These are phyloP conservation scores for Diaporthe aspalathi DNA, from an alignment of 2,329 filamentous ascomycete genomes.

Conservation along the genomic window DNA sequence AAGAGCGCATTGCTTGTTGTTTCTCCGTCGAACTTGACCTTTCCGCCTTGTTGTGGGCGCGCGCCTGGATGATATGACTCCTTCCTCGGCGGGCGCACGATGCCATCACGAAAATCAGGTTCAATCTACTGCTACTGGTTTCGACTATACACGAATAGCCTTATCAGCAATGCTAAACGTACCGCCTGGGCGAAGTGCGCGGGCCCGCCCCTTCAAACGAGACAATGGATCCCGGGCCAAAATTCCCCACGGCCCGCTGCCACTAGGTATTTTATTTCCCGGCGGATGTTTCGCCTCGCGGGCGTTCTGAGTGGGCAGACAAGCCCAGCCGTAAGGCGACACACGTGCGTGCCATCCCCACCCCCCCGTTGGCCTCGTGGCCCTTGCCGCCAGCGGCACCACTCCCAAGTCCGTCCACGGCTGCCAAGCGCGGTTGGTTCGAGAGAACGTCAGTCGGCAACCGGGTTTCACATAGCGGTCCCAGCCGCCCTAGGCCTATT, in stretches of 20 bases:
- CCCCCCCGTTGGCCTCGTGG: neutral
- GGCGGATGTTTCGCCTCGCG: neutral
- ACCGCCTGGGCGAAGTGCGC: too few species aligned
- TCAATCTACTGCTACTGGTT: neutral
- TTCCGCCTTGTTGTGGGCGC: neutral
- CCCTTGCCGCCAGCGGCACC: neutral
- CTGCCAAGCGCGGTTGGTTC: constrained; percentile 1
- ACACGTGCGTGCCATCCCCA: too few species aligned
- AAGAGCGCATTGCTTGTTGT: neutral
- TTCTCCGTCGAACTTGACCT: neutral
- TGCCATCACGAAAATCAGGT: neutral
- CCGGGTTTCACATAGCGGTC: neutral
- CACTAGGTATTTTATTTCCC: neutral
- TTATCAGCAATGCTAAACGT: neutral
- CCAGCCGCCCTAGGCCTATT: too few species aligned
- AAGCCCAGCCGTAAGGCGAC: too few species aligned
- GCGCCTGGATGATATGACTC: neutral
- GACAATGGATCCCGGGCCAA: too few species aligned
- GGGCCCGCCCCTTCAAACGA: too few species aligned
- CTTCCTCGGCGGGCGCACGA: neutral
- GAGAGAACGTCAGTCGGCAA: neutral
- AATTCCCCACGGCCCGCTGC: neutral
- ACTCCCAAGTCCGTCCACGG: neutral
- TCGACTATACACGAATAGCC: neutral
- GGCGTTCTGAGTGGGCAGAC: neutral